Evolutionary conservation across 2,329 filamentous ascomycete genomes (phyloP), one percentile per base, ranked within the genome.

Genomic region (Pseudocercospora fijiensis): DNA sequence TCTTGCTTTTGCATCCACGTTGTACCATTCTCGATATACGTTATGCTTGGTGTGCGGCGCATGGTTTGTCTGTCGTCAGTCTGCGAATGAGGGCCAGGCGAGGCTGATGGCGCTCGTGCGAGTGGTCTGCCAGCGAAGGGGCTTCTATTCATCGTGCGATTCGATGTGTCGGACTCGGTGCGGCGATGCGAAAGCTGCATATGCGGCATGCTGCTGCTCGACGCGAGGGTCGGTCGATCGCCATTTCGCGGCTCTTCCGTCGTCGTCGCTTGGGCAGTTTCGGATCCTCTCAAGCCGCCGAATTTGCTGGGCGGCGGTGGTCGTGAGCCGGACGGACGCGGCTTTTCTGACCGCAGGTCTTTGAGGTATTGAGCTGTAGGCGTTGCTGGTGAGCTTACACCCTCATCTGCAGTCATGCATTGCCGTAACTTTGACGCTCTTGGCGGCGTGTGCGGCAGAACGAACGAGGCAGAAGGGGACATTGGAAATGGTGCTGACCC

Each of bases 1-100:
- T 93, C 90, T 73, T 92, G 89, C 75, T 90, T 90, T 75, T 93
- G 90, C 85, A 91, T 90, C 88, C 89, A 91, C 70, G 90, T 81
- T 73, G 87, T 85, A 18, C 88, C 89, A 62, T 87, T 85, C 76
- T 92, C 90, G 61, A 90, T 88, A 75, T 92, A 92, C 7, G 84
- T 86, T 49, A 86, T 81, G 64, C 83, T 90, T 6, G 87, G 85
- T 16, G 89, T 86, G 41, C 62, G 65, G 13, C 59, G 58, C 10
- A 57, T 37, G n/a, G 57, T 28, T 9, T 55, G 51, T 51, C 52
- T 41, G 5, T 83, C 57, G 87, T 82, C 2, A 81, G 86, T 62
- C 86, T 72, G 28, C 8, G 24, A 20, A 4, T 37, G 56, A 37
- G 57, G 45, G 13, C 84, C 82, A 28, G 76, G 59, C 11, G 64